phyloP scores from a whole-genome alignment of 169 alveolate genomes.

The Besnoitia besnoiti region DNA sequence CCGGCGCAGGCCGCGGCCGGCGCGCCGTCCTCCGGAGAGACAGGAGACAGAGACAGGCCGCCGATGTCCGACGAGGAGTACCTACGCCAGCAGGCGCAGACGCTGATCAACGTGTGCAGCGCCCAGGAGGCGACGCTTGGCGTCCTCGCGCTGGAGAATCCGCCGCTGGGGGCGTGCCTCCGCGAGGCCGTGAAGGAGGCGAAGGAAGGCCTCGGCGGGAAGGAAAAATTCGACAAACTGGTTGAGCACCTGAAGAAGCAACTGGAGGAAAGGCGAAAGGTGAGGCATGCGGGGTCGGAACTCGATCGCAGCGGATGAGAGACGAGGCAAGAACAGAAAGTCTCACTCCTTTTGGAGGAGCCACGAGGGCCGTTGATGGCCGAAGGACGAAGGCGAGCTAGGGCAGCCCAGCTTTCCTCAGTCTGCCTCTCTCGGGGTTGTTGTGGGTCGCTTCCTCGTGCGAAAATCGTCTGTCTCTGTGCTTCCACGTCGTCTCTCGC shows the following conservation, averaged over 20 bases:
- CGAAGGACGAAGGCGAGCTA: too few species aligned
- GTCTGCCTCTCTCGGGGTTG: too few species aligned
- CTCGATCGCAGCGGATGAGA: neutral
- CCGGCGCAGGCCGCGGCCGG: neutral
- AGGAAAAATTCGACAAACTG: neutral
- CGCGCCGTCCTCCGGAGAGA: neutral
- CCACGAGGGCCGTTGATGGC: too few species aligned
- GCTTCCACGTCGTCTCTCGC: neutral
- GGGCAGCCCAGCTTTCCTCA: too few species aligned
- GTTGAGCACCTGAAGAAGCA: neutral
- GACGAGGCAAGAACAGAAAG: too few species aligned
- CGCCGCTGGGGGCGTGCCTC: neutral
- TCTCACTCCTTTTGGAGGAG: too few species aligned
- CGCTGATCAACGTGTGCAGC: conserved; percentile 27
- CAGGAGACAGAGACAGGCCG: neutral
- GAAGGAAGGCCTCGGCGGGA: conserved; percentile 1
- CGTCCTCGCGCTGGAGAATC: conserved; percentile 4
- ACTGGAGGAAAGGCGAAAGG: conserved; percentile 26
- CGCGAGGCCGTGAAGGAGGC: conserved; percentile 33
- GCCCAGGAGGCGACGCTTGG: neutral
- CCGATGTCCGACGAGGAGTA: conserved; percentile 14
- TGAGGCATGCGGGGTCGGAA: neutral
- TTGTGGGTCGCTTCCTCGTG: neutral
- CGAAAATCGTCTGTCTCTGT: neutral
- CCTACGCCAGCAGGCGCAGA: conserved; percentile 25